Evolutionary conservation across 139 green algal genomes (phyloP).

Genomic region (Chlamydomonas urium): DNA sequence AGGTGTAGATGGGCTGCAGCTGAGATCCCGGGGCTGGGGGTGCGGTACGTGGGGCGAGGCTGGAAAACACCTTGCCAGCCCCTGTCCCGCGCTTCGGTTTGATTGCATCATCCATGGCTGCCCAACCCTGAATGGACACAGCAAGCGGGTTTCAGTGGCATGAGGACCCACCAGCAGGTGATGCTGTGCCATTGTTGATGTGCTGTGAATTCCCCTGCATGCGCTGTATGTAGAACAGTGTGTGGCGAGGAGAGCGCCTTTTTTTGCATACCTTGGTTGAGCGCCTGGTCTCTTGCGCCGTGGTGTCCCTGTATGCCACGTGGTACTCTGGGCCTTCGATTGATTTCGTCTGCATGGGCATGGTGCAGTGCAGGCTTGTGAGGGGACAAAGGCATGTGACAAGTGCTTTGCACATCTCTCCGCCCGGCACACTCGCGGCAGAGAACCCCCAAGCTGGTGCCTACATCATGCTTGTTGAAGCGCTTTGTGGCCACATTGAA

Average conservation of each 20-base stretch:
- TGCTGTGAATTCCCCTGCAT: background rate
- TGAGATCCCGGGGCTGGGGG: constrained; percentile 4
- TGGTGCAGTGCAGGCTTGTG: too few relatives aligned
- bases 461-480: too few relatives aligned
- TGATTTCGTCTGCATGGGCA: too few relatives aligned
- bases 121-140: constrained; percentile 22
- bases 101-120: constrained; percentile 17
- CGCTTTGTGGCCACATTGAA: too few relatives aligned
- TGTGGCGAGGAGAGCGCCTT: background rate
- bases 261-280: constrained; percentile 1
- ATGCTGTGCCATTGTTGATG: background rate
- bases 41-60: constrained; percentile 16
- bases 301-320: constrained; percentile 8
- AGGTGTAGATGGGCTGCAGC: constrained; percentile 25
- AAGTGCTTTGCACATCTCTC: too few relatives aligned
- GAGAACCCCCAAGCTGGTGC: too few relatives aligned
- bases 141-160: background rate
- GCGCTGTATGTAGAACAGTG: background rate
- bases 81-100: constrained; percentile 15
- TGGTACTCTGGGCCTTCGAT: background rate
- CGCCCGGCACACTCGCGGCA: too few relatives aligned
- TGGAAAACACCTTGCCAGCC: constrained; percentile 20
- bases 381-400: too few relatives aligned
- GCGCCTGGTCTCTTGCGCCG: background rate
- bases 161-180: background rate